These are phyloP conservation scores for Fusarium metavorans DNA, from an alignment of 2,329 filamentous ascomycete genomes.

Conservation along the genomic window DNA sequence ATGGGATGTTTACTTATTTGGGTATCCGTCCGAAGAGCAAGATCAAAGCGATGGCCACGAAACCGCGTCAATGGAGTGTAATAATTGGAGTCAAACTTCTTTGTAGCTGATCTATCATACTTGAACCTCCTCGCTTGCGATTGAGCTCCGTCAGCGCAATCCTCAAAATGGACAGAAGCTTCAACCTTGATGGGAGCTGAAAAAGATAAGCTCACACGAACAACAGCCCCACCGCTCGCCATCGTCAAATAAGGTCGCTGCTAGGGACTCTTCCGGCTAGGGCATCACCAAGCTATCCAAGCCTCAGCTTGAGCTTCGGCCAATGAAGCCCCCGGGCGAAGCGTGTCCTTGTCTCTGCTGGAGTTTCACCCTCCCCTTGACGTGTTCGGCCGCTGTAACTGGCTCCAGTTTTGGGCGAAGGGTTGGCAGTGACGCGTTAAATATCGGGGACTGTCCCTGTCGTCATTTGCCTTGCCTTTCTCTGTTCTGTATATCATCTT, in stretches of 20 bases:
- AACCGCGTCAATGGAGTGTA: background rate
- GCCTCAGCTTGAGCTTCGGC: background rate
- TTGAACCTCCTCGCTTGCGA: background rate
- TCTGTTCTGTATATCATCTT: background rate
- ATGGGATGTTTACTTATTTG: background rate
- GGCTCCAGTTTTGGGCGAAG: constrained; percentile 20
- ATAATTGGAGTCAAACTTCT: background rate
- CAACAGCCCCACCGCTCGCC: background rate
- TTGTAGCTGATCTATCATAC: background rate
- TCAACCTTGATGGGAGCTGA: background rate
- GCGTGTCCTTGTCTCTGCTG: background rate
- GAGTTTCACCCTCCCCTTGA: background rate
- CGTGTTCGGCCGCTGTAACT: constrained; percentile 14
- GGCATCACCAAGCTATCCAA: background rate
- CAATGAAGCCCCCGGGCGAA: background rate
- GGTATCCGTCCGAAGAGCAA: background rate
- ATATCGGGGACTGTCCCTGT: constrained; percentile 20
- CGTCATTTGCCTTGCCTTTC: constrained; percentile 8
- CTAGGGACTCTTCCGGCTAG: background rate
- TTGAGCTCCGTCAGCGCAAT: background rate
- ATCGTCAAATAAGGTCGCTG: background rate
- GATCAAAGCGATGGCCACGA: background rate
- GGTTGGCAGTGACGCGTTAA: constrained; percentile 23
- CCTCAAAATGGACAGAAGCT: background rate
- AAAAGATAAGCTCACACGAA: background rate